Evolutionary conservation across 176 grass and related monocot species (phyloP).

Genomic region (Avena atlantica): DNA sequence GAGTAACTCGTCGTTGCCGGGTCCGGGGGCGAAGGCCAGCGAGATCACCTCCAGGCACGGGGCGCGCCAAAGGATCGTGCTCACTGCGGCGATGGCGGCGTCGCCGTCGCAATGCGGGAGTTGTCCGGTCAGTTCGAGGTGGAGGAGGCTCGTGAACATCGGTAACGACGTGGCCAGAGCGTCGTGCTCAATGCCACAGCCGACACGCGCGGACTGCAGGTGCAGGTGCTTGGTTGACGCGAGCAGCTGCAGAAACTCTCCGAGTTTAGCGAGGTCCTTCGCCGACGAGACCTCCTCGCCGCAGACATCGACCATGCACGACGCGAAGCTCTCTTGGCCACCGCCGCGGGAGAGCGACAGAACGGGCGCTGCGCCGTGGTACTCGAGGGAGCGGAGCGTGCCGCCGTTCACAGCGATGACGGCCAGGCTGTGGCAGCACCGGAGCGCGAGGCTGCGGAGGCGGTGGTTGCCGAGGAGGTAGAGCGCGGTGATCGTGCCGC

Average conservation of each 20-base stretch:
- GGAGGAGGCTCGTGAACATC: not conserved
- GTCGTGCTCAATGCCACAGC: not conserved
- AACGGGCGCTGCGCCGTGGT: not conserved
- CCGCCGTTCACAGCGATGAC: not conserved
- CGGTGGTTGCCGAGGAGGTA: not conserved
- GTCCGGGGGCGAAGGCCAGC: not conserved
- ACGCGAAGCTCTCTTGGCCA: not conserved
- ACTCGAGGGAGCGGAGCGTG: not conserved
- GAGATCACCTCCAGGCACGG: not conserved
- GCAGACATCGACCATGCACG: slow-evolving; percentile 10
- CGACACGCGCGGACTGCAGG: not conserved
- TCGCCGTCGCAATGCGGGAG: not conserved
- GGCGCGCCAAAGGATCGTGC: not conserved
- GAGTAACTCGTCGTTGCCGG: not conserved
- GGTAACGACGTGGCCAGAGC: not conserved
- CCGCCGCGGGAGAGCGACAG: too few relatives aligned
- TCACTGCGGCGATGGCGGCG: not conserved
- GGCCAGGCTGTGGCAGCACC: not conserved
- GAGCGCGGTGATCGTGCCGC: not conserved
- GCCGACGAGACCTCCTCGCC: not conserved
- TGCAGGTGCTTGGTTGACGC: not conserved
- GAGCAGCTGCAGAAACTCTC: not conserved
- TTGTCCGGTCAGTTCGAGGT: not conserved
- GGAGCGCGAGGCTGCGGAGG: slow-evolving; percentile 3
- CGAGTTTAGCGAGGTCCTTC: not conserved